Base-by-base conservation (phyloP, 768 basidiomycete genomes). In the Lactifluus volemus region DNA sequence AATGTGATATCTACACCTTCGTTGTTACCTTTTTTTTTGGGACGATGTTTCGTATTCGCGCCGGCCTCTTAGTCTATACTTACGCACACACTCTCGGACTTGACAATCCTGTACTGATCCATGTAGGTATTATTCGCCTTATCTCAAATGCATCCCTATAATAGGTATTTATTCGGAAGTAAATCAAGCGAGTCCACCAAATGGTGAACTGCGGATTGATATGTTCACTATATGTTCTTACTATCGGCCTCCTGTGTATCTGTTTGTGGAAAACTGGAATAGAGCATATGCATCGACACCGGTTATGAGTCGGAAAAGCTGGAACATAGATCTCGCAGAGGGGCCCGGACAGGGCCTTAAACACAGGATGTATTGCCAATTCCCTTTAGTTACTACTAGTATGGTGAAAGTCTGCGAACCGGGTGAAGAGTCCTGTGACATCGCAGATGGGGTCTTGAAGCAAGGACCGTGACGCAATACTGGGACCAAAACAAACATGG, bases 1-100 rank as follows among this genome's bases (percentile, higher is more conserved):
- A 63, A 81, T 84, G 82, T 88, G 77, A 81, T 44, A 39, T 25
- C 42, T 48, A 49, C 51, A 30, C 41, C 21, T n/a, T 45, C 1
- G 4, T 32, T 36, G 9, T 54, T 49, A 45, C 14, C 21, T 19
- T 15, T 25, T 34, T 32, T 14, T 32, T 47, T 51, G 47, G 30
- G 19, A n/a, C 32, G 3, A 10, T 34, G 30, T 48, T 30, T 42
- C 47, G 30, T 49, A 53, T 47, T 52, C 60, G 55, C 52, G 44
- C 45, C 6, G 49, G 50, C 10, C 30, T 25, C 2, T 36, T 45
- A 41, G 61, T 53, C 49, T 63, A 54, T 63, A 54, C 56, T 62
- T 62, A 62, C 61, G 32, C 47, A 54, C 39, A 58, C 55, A 19
- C 30, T 53, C 15, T 29, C 32, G 56, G 56, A 58, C 61, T 60